A percentile compares a stretch with the other conserved stretches of the same genome.
Conservation (phyloP, 495 filamentous ascomycete species). For the Saxophila tyrrhenica region DNA sequence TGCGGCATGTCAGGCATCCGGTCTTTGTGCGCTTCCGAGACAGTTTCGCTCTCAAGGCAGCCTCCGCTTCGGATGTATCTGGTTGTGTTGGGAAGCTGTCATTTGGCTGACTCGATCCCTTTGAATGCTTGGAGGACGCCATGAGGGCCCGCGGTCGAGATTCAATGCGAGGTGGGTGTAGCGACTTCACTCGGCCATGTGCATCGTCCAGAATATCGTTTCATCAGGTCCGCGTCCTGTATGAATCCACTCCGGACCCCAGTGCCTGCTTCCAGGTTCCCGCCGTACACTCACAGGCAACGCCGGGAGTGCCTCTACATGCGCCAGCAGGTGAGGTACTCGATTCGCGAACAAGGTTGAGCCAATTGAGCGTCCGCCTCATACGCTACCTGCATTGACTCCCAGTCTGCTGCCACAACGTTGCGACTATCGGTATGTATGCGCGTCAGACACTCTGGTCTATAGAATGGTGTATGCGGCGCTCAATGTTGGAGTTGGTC, state of each 20-base stretch:
- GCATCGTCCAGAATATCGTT: too few species aligned
- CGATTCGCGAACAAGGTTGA: background rate
- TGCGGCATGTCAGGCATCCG: constrained; percentile 90
- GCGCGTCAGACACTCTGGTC: too few species aligned
- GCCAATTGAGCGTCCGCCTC: background rate
- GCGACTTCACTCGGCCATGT: background rate
- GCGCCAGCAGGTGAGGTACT: background rate
- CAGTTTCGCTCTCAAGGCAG: constrained; percentile 8
- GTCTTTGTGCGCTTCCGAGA: constrained; percentile 82
- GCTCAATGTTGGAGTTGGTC: too few species aligned
- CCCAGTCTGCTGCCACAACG: background rate
- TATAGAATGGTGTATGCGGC: too few species aligned
- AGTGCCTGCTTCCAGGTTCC: too few species aligned
- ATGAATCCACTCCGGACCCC: too few species aligned
- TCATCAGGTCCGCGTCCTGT: too few species aligned
- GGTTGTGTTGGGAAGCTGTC: background rate
- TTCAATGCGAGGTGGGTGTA: background rate
- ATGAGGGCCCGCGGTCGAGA: background rate
- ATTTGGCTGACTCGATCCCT: background rate
- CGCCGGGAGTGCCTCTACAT: background rate
- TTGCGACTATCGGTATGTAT: background rate
- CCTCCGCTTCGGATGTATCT: constrained; percentile 4
- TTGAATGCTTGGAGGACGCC: background rate
- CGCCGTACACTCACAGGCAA: too few species aligned
- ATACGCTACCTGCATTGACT: background rate